Base-by-base conservation (phyloP, 2,329 filamentous ascomycete genomes). In the Talaromyces piceae region DNA sequence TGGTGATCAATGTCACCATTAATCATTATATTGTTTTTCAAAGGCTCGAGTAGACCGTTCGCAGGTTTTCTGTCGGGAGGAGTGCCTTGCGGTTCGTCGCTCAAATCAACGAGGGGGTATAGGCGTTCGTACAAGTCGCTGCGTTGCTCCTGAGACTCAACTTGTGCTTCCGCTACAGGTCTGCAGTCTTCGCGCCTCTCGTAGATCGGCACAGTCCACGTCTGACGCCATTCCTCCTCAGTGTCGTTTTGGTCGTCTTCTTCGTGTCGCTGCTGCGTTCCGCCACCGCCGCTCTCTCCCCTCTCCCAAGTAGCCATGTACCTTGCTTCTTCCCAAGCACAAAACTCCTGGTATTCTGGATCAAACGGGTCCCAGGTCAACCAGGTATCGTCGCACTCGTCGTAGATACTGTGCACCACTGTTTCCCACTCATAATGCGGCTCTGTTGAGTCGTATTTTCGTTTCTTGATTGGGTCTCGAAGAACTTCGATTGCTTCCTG, bases 401-500 rank as follows among this genome's bases (percentile, higher is more conserved):
- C 9, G n/a, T 43, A 43, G 22, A 43, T 23, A 25, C 18, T 22
- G 16, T 25, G 20, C 11, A 23, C 20, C 20, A 22, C 23, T 43
- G n/a, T 43, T 9, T 43, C 39, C 39, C 20, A 37, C 49, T 47
- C 41, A 41, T 39, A 25, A 25, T 9, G 41, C 16, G 28, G 44
- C 27, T 41, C 31, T 22, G 23, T 23, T n/a, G 27, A 11, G 20
- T 67, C 60, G 37, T 66, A 61, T 16, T 52, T 31, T 20, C 25
- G 16, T 8, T 63, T 63, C 5, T 57, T 56, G 20, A 26, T 18
- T 9, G 60, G 52, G 26, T 69, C 64, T 16, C 65, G 65, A 27
- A 69, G 66, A 7, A 58, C 53, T n/a, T 68, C 65, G 28, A 63
- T 54, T 8, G 67, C 67, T 53, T 67, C 52, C 33, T 62, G 58